Evolutionary conservation across 2,329 filamentous ascomycete genomes (phyloP).

Genomic region (Fusarium praegraminearum): DNA sequence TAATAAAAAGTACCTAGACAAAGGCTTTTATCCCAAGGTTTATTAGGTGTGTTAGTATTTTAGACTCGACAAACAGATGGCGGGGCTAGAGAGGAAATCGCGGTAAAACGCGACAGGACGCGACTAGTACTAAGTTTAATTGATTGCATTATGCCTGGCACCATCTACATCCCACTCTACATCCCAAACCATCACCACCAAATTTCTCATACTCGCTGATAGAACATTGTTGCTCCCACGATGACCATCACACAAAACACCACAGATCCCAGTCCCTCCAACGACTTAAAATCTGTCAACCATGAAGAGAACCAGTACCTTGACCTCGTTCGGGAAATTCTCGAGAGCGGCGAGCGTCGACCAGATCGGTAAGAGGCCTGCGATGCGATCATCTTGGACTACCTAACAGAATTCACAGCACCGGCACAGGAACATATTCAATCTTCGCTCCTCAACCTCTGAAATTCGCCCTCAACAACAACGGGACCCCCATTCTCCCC

Average conservation of each 20-base stretch:
- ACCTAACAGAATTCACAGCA: slow-evolving; percentile 64
- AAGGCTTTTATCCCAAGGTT: too few relatives aligned
- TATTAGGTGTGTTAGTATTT: too few relatives aligned
- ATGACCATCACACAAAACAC: slow-evolving; percentile 39
- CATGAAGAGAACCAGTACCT: slow-evolving; percentile 98
- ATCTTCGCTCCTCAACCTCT: slow-evolving; percentile 89
- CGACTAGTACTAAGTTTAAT: slow-evolving; percentile 33
- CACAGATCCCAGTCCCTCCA: slow-evolving; percentile 19
- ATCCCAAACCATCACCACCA: not conserved
- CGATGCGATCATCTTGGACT: not conserved
- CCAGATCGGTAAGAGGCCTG: slow-evolving; percentile 75
- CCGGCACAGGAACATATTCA: slow-evolving; percentile 91
- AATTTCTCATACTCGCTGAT: not conserved
- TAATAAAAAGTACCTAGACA: too few relatives aligned
- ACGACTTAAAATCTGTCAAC: slow-evolving; percentile 34
- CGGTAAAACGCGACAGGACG: slow-evolving; percentile 26
- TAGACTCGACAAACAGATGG: not conserved
- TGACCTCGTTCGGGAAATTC: slow-evolving; percentile 85
- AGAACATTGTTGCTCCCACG: not conserved
- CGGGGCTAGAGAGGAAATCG: slow-evolving; percentile 17
- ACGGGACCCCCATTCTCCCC: slow-evolving; percentile 76
- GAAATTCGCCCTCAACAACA: slow-evolving; percentile 82
- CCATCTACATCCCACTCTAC: not conserved
- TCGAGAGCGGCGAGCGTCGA: slow-evolving; percentile 85
- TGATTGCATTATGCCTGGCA: slow-evolving; percentile 22